A percentile compares a stretch with the other conserved stretches of the same genome.
These are phyloP conservation scores for Hymenoscyphus infarciens DNA, from an alignment of 2,329 filamentous ascomycete genomes.

Conservation along the genomic window DNA sequence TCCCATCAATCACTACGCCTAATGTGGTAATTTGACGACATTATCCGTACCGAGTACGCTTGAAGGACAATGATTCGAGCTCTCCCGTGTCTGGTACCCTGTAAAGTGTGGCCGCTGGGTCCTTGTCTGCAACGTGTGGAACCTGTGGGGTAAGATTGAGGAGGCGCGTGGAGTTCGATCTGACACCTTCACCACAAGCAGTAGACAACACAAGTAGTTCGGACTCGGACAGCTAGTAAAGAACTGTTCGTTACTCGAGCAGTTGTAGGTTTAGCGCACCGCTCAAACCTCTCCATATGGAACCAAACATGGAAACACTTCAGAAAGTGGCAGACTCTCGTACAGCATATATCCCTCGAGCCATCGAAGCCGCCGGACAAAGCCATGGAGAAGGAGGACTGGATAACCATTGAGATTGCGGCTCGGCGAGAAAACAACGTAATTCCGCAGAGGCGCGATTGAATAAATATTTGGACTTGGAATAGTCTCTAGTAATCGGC, in stretches of 20 bases:
- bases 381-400: neutral
- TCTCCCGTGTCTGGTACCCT: neutral
- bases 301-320: neutral
- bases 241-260: neutral
- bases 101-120: neutral
- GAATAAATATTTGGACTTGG: neutral
- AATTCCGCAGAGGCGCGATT: neutral
- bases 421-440: neutral
- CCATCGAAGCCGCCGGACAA: neutral
- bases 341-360: neutral
- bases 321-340: neutral
- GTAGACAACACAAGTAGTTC: neutral
- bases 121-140: slow-evolving; percentile 5
- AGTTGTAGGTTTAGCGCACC: slow-evolving; percentile 3
- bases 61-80: neutral
- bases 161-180: slow-evolving; percentile 3
- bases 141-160: slow-evolving; percentile 11
- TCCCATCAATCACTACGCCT: neutral
- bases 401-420: neutral
- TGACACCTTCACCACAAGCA: slow-evolving; percentile 4
- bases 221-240: neutral
- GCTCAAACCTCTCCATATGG: neutral
- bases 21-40: slow-evolving; percentile 1
- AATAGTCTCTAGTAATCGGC: neutral
- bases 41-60: slow-evolving; percentile 2